A percentile compares a stretch with the other conserved stretches of the same genome.
Conservation (phyloP, 2,329 filamentous ascomycete genomes). For the Ascocoryne sarcoides region DNA sequence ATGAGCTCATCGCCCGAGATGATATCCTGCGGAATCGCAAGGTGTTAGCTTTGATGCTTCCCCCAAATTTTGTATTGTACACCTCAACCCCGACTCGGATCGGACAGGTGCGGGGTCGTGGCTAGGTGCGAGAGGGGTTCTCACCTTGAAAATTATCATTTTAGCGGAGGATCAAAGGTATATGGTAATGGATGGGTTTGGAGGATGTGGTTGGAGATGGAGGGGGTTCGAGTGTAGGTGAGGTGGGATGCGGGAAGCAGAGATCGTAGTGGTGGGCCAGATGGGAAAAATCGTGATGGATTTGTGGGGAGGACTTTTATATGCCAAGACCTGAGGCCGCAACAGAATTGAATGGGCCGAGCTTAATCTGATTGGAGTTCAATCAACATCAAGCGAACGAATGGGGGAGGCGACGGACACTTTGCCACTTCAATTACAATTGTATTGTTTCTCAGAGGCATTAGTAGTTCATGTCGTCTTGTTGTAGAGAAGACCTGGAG, state of each 20-base stretch:
- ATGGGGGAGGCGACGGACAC: too few relatives aligned
- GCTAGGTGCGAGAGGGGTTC: conserved; percentile 15
- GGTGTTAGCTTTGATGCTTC: conserved; percentile 10
- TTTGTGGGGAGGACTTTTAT: background rate
- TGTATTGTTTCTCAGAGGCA: too few relatives aligned
- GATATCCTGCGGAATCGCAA: conserved; percentile 74
- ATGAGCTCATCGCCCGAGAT: conserved; percentile 89
- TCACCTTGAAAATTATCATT: conserved; percentile 68
- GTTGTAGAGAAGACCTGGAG: too few relatives aligned
- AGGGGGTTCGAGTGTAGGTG: too few relatives aligned
- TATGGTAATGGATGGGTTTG: too few relatives aligned
- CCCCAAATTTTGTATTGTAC: conserved; percentile 3
- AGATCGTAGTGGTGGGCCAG: conserved; percentile 7
- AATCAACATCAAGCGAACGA: too few relatives aligned
- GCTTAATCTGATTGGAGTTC: background rate
- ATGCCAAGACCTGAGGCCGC: background rate
- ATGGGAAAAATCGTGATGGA: background rate
- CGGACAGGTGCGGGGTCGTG: conserved; percentile 3
- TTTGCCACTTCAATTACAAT: too few relatives aligned
- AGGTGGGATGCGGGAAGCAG: too few relatives aligned
- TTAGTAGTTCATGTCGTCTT: too few relatives aligned
- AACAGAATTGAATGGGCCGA: background rate
- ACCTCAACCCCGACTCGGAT: too few relatives aligned
- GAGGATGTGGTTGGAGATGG: too few relatives aligned
- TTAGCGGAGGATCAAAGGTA: too few relatives aligned